Base-by-base conservation (phyloP, 768 basidiomycete genomes). In the Lactifluus hygrophoroides region DNA sequence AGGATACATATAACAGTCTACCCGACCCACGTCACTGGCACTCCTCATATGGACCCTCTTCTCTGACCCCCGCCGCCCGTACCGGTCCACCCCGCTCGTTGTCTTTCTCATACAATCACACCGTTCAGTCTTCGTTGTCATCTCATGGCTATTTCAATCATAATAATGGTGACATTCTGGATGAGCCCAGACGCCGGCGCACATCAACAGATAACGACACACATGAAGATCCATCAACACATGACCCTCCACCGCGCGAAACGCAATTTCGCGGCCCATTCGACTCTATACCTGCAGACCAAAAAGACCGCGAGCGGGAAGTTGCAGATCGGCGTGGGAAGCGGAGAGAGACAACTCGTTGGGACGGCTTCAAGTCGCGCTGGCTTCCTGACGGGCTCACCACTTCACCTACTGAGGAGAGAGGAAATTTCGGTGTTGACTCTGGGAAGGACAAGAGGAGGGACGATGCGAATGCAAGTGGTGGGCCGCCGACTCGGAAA, bases 241-340 rank as follows among this genome's bases (percentile, higher is more conserved):
- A 63, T 14, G 67, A 69, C 63, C 77, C 78, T 58, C 66, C 68
- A 9, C 67, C 66, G 2, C 65, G 61, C n/a, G 71, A 71, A 42
- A 72, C 77, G 10, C 75, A 76, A 35, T 88, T 88, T 66, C 80
- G 88, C 25, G 80, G 84, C 44, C 86, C 77, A 8, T 69, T 89
- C 55, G 85, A 88, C 63, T 72, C 71, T 55, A 58, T 64, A 7
- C 68, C 70, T 42, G 66, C 62, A 9, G 72, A 73, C 35, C 69
- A 71, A 40, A 61, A 68, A 35, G 77, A 74, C 55, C 69, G 73
- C 44, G 70, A 73, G 48, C 75, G 74, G 21, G 75, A 76, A 25
- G 55, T 61, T 2, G 66, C 66, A 3, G 83, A 85, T 62, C 77
- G 73, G 58, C 82, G 82, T 65, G 80, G 80, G 17, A 82, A 80